Percentiles rank a stretch among this genome's conserved stretches.
Conservation (phyloP, 1,284 basidiomycete species). For the Ceratobasidium sp. region DNA sequence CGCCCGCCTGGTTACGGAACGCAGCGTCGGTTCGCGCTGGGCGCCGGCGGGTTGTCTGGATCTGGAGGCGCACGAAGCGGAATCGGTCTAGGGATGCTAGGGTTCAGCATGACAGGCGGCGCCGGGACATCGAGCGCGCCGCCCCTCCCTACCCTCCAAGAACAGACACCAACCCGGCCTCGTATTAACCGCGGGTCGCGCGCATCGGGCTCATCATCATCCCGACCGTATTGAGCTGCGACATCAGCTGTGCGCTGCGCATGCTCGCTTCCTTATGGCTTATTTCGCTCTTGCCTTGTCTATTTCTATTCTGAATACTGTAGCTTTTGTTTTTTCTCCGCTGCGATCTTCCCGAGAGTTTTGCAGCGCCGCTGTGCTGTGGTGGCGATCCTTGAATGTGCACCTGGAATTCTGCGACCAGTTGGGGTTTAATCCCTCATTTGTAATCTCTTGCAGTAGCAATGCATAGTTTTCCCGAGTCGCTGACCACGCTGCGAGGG, state of each 20-base stretch:
- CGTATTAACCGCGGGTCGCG: conserved; percentile 36
- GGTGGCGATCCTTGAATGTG: conserved; percentile 29
- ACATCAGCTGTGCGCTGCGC: conserved; percentile 27
- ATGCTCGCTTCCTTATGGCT: conserved; percentile 5
- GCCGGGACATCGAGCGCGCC: conserved; percentile 28
- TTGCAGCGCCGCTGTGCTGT: conserved; percentile 12
- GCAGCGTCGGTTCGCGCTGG: conserved; percentile 37
- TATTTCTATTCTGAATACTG: conserved; percentile 43
- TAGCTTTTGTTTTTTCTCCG: conserved; percentile 34
- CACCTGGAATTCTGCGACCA: conserved; percentile 8
- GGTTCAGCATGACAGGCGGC: conserved; percentile 30
- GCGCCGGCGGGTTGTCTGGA: not conserved
- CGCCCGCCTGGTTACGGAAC: conserved; percentile 30
- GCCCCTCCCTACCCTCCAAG: conserved; percentile 24
- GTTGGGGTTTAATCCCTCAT: conserved; percentile 18
- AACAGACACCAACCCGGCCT: conserved; percentile 39
- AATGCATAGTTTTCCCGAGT: conserved; percentile 18
- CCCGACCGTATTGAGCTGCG: conserved; percentile 41
- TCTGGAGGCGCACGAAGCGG: conserved; percentile 25
- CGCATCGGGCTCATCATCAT: conserved; percentile 35
- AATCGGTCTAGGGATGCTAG: conserved; percentile 37
- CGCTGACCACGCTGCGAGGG: not conserved
- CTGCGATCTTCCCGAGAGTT: conserved; percentile 6
- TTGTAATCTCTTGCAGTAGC: conserved; percentile 37
- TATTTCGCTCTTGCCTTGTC: conserved; percentile 37